Base-by-base conservation (phyloP, 1,284 basidiomycete species). In the Leccinum fallax region DNA sequence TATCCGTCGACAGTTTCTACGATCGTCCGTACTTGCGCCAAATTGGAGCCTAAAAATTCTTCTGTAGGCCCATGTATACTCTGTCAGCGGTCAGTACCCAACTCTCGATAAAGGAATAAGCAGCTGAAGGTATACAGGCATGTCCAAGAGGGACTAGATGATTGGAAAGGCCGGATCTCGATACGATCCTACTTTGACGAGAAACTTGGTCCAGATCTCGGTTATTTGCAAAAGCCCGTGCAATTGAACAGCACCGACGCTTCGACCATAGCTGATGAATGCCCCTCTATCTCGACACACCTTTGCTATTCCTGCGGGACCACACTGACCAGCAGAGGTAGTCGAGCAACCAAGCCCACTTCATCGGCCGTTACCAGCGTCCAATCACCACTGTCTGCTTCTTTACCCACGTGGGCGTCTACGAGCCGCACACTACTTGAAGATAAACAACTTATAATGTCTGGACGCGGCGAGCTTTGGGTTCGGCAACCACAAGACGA, bases 1-100 rank as follows among this genome's bases (percentile, higher is more conserved):
- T 95, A 93, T 73, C 94, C 94, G 0, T 92, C 93, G 0, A 96
- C 94, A 0, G 94, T 96, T 4, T 94, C 92, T 7, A 90, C 94
- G 0, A 93, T 96, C 59, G 88, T 87, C 28, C 83, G 90, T 53
- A 96, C 94, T 0, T 93, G 92, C 64, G 87, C 83, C 26, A 96
- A 96, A 76, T 78, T 96, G 38, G 83, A 86, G 10, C 89, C 94
- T 9, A 90, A 90, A 66, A 84, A 85, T 58, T 76, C 76, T 2
- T 77, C 84, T 0, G 76, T 75, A 9, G 78, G 76, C 0, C 69
- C 71, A 13, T 95, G 94, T 71, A 77, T 85, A 5, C 74, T 95
- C 3, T 96, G 94, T 70, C 83, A 89, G 69, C 80, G 89, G 93
- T 92, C 59, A 56, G 85, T 77, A 30, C 13, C 40, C 54, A 2